Conservation (phyloP, 768 basidiomycete genomes). For the Coprinellus micaceus region DNA sequence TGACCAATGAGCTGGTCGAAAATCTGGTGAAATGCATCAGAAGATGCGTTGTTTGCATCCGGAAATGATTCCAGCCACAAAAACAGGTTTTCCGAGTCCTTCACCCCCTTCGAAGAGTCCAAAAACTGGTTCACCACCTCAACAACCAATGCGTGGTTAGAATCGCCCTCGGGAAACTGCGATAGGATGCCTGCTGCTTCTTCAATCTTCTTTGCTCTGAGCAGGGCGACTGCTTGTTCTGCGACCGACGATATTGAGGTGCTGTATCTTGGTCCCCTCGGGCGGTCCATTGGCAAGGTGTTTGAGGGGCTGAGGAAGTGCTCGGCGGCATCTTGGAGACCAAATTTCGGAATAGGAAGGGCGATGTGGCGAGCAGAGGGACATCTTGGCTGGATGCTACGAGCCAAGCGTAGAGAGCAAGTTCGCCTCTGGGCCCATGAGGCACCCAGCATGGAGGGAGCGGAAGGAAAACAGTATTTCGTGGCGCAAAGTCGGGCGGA, state of each 20-base stretch:
- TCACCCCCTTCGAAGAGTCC: not conserved
- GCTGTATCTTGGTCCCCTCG: not conserved
- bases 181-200: not conserved
- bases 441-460: constrained; percentile 4
- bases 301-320: not conserved
- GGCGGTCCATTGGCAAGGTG: not conserved
- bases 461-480: too few relatives aligned
- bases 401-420: not conserved
- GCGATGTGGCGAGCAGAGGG: not conserved
- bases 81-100: constrained; percentile 1
- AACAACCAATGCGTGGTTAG: not conserved
- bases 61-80: constrained; percentile 2
- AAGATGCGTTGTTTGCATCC: not conserved
- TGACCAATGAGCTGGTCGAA: not conserved
- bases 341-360: not conserved
- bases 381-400: not conserved
- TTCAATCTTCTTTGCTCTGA: not conserved
- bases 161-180: not conserved
- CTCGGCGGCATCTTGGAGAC: not conserved
- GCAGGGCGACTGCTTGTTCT: not conserved
- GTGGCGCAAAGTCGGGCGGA: too few relatives aligned
- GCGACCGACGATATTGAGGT: not conserved
- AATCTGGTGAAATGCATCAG: constrained; percentile 1
- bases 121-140: not conserved
- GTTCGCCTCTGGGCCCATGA: constrained; percentile 1